A percentile compares a stretch with the other conserved stretches of the same genome.
phyloP scores from a whole-genome alignment of 2,329 filamentous ascomycete genomes.

The Neofusicoccum laricinum region DNA sequence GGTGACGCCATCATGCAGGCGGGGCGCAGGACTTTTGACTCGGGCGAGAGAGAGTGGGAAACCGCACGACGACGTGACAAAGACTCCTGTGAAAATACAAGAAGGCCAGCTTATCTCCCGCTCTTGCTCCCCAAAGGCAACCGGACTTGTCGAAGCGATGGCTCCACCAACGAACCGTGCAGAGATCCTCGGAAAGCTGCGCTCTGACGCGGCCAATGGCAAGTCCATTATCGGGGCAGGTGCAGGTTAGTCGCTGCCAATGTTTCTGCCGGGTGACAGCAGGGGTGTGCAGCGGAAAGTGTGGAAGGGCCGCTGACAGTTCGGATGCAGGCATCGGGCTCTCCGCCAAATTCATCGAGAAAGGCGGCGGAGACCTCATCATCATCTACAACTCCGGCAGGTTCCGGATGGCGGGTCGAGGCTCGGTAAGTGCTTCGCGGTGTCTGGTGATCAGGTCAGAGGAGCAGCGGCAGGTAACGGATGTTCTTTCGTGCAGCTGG shows the following conservation, averaged over 20 bases:
- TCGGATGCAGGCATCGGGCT: conserved; percentile 58
- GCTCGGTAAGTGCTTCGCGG: conserved; percentile 41
- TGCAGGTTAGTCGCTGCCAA: conserved; percentile 43
- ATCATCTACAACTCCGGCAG: conserved; percentile 71
- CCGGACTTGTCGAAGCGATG: conserved; percentile 39
- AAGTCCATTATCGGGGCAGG: conserved; percentile 66
- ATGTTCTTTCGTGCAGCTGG: conserved; percentile 38
- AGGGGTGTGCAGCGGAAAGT: not conserved
- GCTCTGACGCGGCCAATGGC: conserved; percentile 52
- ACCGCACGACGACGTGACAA: not conserved
- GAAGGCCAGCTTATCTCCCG: not conserved
- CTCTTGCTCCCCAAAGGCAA: conserved; percentile 6
- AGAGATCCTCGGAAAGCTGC: conserved; percentile 56
- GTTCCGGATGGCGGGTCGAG: conserved; percentile 70
- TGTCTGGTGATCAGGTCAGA: not conserved
- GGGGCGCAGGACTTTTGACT: not conserved
- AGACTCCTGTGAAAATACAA: not conserved
- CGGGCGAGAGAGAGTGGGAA: not conserved
- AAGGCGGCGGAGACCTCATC: conserved; percentile 66
- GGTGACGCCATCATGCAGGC: conserved; percentile 12
- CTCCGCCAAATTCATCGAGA: conserved; percentile 68
- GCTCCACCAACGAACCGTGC: conserved; percentile 55
- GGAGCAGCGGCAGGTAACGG: not conserved
- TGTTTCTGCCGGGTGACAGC: not conserved
- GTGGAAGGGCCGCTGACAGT: not conserved